These are phyloP conservation scores for Xerocomellus chrysenteron DNA, from an alignment of 768 basidiomycete genomes.

Conservation along the genomic window DNA sequence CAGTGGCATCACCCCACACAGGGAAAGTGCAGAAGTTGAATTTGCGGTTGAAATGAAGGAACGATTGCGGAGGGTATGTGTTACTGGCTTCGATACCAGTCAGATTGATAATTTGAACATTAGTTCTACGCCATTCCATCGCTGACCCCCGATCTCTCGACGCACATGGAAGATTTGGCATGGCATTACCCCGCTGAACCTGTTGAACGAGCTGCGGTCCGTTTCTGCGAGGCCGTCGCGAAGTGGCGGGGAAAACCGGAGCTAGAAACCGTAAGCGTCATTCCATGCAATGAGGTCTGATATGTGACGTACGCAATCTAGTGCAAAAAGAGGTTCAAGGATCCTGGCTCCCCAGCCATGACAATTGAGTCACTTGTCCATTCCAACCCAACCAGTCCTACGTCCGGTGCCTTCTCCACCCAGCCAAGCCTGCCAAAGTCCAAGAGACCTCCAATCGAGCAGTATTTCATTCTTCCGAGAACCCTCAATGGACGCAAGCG, in stretches of 20 bases:
- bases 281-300: conserved; percentile 1
- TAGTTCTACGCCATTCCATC: conserved; percentile 79
- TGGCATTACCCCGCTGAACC: conserved; percentile 82
- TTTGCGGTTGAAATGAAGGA: conserved; percentile 76
- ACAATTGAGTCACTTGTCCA: conserved; percentile 67
- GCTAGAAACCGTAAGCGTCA: conserved; percentile 60
- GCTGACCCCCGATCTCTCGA: conserved; percentile 70
- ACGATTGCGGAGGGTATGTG: conserved; percentile 63
- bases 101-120: conserved; percentile 6
- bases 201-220: conserved; percentile 71
- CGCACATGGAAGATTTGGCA: conserved; percentile 70
- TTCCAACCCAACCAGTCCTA: conserved; percentile 65
- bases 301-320: conserved; percentile 35
- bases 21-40: conserved; percentile 62
- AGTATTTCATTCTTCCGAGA: conserved; percentile 35
- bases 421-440: conserved; percentile 19
- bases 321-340: conserved; percentile 55
- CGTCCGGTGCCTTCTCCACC: conserved; percentile 28
- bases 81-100: not conserved
- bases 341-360: conserved; percentile 40
- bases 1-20: conserved; percentile 29
- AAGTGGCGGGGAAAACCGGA: conserved; percentile 86
- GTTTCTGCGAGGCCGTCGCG: conserved; percentile 80
- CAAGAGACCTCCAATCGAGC: conserved; percentile 37
- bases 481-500: conserved; percentile 25